Evolutionary conservation across 345 rosid species (phyloP), one percentile per base, ranked within the genome.

Genomic region (Lagerstroemia speciosa): DNA sequence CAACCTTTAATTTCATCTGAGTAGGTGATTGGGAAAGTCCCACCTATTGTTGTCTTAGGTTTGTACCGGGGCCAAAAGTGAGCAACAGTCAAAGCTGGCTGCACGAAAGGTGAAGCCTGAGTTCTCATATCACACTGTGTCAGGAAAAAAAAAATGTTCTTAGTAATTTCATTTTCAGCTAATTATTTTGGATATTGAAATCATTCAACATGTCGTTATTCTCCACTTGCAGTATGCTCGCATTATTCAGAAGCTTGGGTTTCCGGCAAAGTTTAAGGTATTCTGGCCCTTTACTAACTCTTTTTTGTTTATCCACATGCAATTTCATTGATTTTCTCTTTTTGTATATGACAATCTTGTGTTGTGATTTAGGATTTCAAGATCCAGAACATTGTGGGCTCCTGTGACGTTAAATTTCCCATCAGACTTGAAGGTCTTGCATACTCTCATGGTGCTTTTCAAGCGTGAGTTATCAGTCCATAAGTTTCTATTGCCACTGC

Each of bases 61-160:
- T 41, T 92, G 98, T 70, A 88, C 92, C 0, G 98, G 98, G 68
- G 98, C 98, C 31, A 92, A 92, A 72, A 92, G 97, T 67, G 90
- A 87, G 73, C 79, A 83, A 9, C 86, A 82, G 71, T 90, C 97
- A 24, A 83, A 85, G 74, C 69, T 92, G 65, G 96, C 98, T 20
- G 97, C 93, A 3, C 81, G 97, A 40, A 92, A 91, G 93, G 97
- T 91, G 38, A 36, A 36, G 38, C 38, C 38, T 36, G n/a, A 36
- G 38, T 9, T 36, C 7, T 36, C 38, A 36, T 36, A 36, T 36
- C 8, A 9, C 8, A 9, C 38, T 36, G 5, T 36, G 38, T 36
- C 38, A 1, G 38, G 8, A 36, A 36, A 36, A 36, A 9, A 4
- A 36, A 36, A 9, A 4, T 5, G 38, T 9, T 36, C 38, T 36